Evolutionary conservation across 164 flowering plant genomes (phyloP).

Genomic region (grape (Vitis vinifera)): ASM3070453v1 NC_081808.1:11033001-11033500

Average conservation of each 20-base stretch:
- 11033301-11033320: not conserved
- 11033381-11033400: too few species aligned
- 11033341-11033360: too few species aligned
- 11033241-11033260: slow-evolving; percentile 3
- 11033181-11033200: slow-evolving; percentile 47
- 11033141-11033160: slow-evolving; percentile 28
- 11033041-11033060: too few species aligned
- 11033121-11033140: slow-evolving; percentile 10
- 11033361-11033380: too few species aligned
- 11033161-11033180: slow-evolving; percentile 46
- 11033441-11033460: too few species aligned
- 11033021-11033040: too few species aligned
- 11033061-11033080: slow-evolving; percentile 28
- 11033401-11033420: too few species aligned
- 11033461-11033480: too few species aligned
- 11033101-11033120: slow-evolving; percentile 50
- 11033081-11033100: slow-evolving; percentile 40
- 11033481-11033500: too few species aligned
- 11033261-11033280: slow-evolving; percentile 31
- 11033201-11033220: slow-evolving; percentile 62
- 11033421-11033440: too few species aligned
- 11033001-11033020: too few species aligned
- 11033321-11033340: not conserved
- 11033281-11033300: slow-evolving; percentile 10
- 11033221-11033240: slow-evolving; percentile 35